Percentiles rank a stretch among this genome's conserved stretches.
phyloP scores from a whole-genome alignment of 257 asterid genomes.

The Solanum neorickii region DNA sequence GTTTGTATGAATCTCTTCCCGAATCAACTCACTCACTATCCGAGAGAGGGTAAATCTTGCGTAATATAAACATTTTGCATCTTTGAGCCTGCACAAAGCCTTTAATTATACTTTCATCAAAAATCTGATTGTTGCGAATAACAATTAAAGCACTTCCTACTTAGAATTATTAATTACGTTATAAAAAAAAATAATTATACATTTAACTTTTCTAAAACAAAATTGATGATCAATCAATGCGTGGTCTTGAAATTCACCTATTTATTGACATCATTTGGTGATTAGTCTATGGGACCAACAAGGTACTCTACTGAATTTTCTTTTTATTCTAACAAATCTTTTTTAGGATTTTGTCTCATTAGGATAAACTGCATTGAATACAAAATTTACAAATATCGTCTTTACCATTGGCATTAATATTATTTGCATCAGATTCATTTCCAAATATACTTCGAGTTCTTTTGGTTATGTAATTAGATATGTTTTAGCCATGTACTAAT shows the following conservation, averaged over 20 bases:
- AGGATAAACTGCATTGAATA: not conserved
- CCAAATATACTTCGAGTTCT: not conserved
- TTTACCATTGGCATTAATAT: not conserved
- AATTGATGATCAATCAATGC: not conserved
- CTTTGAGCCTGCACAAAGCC: not conserved
- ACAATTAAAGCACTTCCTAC: not conserved
- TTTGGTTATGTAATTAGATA: not conserved
- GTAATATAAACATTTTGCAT: not conserved
- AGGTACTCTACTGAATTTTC: not conserved
- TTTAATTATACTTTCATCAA: too few relatives aligned
- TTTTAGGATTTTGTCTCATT: not conserved
- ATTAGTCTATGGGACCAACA: not conserved
- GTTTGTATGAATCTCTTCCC: not conserved
- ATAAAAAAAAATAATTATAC: not conserved
- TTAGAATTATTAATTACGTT: too few relatives aligned
- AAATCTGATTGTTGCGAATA: too few relatives aligned
- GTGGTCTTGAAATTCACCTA: not conserved
- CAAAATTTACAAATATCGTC: not conserved
- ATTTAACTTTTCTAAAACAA: not conserved
- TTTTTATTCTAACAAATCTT: too few relatives aligned
- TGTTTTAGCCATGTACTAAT: not conserved
- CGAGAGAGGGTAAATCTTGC: not conserved
- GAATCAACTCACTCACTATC: not conserved
- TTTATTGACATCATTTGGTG: not conserved
- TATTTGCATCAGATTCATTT: not conserved